phyloP scores from a whole-genome alignment of 805 yeast genomes.

The Candida endomychidarum region DNA sequence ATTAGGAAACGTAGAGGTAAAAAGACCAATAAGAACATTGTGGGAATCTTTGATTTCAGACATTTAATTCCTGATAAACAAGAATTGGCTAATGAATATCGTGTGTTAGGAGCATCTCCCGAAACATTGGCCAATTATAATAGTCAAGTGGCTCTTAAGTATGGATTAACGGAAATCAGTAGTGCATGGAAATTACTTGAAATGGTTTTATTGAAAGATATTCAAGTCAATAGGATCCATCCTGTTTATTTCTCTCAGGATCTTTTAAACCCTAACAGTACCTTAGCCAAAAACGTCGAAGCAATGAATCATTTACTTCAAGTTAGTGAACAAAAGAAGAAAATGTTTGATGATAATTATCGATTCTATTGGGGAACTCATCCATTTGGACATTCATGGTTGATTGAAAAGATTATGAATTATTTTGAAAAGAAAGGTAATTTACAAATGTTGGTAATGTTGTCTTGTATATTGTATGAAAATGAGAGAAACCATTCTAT shows the following conservation, averaged over 20 bases:
- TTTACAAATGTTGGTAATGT: constrained; percentile 87
- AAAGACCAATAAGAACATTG: constrained; percentile 48
- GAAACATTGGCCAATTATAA: constrained; percentile 67
- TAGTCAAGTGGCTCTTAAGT: constrained; percentile 63
- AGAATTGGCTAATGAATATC: constrained; percentile 67
- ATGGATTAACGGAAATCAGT: constrained; percentile 61
- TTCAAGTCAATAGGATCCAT: constrained; percentile 20
- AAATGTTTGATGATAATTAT: constrained; percentile 15
- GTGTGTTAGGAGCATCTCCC: constrained; percentile 62
- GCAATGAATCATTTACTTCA: constrained; percentile 14
- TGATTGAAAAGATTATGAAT: constrained; percentile 57
- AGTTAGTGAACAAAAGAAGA: constrained; percentile 12
- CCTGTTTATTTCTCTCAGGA: constrained; percentile 13
- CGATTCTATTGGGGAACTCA: constrained; percentile 75
- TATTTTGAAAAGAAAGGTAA: constrained; percentile 67
- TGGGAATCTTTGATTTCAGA: constrained; percentile 62
- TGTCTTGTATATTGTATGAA: constrained; percentile 68
- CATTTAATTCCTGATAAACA: constrained; percentile 73
- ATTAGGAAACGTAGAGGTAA: constrained; percentile 18
- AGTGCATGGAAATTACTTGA: constrained; percentile 73
- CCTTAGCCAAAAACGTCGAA: constrained; percentile 12
- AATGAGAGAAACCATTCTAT: constrained; percentile 26
- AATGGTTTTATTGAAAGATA: constrained; percentile 45
- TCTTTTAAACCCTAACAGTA: constrained; percentile 10
- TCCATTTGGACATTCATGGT: constrained; percentile 71